Evolutionary conservation across 768 basidiomycete genomes (phyloP).

Genomic region (Trametes elegans): DNA sequence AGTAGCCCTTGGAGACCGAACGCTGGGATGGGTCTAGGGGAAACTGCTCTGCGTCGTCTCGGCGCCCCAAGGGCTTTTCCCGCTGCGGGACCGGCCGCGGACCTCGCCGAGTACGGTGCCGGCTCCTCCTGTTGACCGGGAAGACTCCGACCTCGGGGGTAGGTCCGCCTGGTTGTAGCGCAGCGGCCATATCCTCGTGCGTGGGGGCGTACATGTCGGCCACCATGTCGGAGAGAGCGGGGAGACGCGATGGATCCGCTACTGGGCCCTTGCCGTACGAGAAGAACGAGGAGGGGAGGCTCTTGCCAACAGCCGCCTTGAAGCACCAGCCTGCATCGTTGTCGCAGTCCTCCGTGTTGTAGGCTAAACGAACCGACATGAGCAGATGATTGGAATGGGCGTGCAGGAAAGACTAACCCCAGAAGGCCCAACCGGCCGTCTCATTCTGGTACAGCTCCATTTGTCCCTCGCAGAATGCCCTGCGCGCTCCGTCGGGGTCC

Average conservation of each 20-base stretch:
- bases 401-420: constrained; percentile 47
- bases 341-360: constrained; percentile 58
- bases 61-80: not conserved
- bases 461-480: constrained; percentile 56
- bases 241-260: constrained; percentile 24
- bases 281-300: constrained; percentile 57
- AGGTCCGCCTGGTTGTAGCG: not conserved
- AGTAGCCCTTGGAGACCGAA: constrained; percentile 46
- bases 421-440: constrained; percentile 67
- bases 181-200: constrained; percentile 5
- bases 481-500: constrained; percentile 43
- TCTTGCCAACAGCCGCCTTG: constrained; percentile 52
- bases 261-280: constrained; percentile 39
- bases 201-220: constrained; percentile 23
- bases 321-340: constrained; percentile 71
- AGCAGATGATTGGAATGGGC: not conserved
- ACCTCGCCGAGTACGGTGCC: not conserved
- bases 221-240: constrained; percentile 21
- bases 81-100: no score
- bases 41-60: not conserved
- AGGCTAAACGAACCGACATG: constrained; percentile 38
- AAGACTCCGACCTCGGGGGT: not conserved
- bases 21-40: constrained; percentile 18
- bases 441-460: constrained; percentile 53
- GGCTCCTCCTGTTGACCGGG: not conserved